These are phyloP conservation scores for Aegilops bicornis DNA, from an alignment of 176 grass and related monocot genomes.

Conservation along the genomic window DNA sequence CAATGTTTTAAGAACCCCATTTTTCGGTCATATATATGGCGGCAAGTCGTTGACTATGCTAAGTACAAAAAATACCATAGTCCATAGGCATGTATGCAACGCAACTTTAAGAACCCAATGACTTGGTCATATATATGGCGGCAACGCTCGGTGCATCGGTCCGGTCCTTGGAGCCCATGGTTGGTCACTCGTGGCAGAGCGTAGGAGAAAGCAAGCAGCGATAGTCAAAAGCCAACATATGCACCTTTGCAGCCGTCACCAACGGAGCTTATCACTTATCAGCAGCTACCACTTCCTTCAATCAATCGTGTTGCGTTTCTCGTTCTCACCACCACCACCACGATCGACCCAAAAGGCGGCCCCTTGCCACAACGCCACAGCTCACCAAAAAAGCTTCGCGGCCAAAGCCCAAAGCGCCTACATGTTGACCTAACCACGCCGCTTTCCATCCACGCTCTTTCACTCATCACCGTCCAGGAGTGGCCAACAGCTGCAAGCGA, in stretches of 20 bases:
- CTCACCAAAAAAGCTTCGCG: too few species aligned
- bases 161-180: too few species aligned
- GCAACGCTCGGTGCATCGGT: too few species aligned
- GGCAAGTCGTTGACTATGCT: too few species aligned
- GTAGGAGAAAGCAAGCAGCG: not conserved
- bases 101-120: not conserved
- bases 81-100: not conserved
- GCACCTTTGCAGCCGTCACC: not conserved
- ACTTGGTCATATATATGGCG: not conserved
- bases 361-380: too few species aligned
- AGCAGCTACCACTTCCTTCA: not conserved
- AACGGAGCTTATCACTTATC: not conserved
- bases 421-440: conserved; percentile 26
- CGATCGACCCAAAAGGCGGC: too few species aligned
- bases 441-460: conserved; percentile 9
- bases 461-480: not conserved
- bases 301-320: not conserved
- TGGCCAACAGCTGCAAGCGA: conserved; percentile 5
- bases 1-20: too few species aligned
- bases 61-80: not conserved
- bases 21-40: too few species aligned
- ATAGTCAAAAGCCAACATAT: not conserved
- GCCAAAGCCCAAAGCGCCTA: conserved; percentile 17
- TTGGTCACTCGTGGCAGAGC: not conserved
- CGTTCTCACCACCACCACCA: not conserved